These are phyloP conservation scores for Metschnikowia gelsemii DNA, from an alignment of 805 yeast genomes.

Conservation along the genomic window DNA sequence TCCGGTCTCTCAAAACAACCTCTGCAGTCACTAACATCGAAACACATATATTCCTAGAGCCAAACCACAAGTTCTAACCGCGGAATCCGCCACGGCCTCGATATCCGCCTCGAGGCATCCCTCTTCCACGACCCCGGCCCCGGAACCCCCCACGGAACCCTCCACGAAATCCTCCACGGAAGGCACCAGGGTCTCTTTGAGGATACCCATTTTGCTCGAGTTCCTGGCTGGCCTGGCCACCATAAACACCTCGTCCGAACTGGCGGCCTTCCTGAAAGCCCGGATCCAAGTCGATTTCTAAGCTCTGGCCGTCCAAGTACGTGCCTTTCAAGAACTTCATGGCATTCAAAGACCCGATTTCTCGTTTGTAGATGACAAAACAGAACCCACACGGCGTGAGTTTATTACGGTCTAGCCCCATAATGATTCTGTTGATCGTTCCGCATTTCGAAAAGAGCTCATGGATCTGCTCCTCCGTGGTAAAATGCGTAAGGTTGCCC, in stretches of 20 bases:
- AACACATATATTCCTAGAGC: no score
- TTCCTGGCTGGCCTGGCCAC: constrained; percentile 89
- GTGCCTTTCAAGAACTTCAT: constrained; percentile 81
- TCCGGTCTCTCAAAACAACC: no score
- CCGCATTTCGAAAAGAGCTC: constrained; percentile 87
- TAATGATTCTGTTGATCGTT: constrained; percentile 70
- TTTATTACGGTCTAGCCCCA: constrained; percentile 91
- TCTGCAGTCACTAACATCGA: no score
- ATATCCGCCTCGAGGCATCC: constrained; percentile 29
- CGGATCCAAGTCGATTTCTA: constrained; percentile 91
- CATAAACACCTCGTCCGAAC: constrained; percentile 88
- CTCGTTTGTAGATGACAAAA: constrained; percentile 73
- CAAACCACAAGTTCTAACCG: constrained; percentile 12
- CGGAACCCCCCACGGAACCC: constrained; percentile 45
- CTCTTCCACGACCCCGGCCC: constrained; percentile 35
- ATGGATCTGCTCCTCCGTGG: constrained; percentile 92
- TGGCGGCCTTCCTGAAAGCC: constrained; percentile 96
- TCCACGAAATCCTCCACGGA: constrained; percentile 21
- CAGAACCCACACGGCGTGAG: constrained; percentile 97
- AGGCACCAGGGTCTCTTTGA: constrained; percentile 18
- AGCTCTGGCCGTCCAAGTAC: constrained; percentile 74
- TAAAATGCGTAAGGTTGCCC: constrained; percentile 84
- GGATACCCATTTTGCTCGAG: constrained; percentile 19
- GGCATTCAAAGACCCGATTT: constrained; percentile 74
- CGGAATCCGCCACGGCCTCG: constrained; percentile 27